Conservation (phyloP, 2,329 filamentous ascomycete species). For the Fusarium nisikadoi region DNA sequence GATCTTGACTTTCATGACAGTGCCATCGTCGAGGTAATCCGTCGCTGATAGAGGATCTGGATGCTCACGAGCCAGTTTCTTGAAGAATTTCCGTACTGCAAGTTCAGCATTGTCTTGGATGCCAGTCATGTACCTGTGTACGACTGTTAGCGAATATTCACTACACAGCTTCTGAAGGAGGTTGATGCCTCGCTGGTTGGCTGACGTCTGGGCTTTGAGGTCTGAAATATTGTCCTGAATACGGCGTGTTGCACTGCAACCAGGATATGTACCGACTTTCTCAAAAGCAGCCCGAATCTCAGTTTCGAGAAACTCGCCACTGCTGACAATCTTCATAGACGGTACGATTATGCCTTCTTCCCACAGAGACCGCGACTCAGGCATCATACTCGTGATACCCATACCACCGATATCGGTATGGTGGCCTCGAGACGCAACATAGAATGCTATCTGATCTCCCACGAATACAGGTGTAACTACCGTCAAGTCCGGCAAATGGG, state of each 20-base stretch:
- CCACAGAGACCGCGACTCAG: conserved; percentile 41
- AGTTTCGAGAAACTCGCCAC: conserved; percentile 50
- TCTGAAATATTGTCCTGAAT: conserved; percentile 57
- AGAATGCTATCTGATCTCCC: conserved; percentile 49
- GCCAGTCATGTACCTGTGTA: conserved; percentile 52
- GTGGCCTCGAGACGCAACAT: conserved; percentile 49
- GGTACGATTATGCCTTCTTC: conserved; percentile 56
- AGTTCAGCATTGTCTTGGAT: conserved; percentile 52
- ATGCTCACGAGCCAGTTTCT: conserved; percentile 58
- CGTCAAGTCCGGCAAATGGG: conserved; percentile 55
- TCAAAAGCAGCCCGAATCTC: conserved; percentile 47
- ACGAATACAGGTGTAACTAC: conserved; percentile 55
- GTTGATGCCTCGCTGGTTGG: conserved; percentile 54
- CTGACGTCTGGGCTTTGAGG: conserved; percentile 56
- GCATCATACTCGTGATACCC: conserved; percentile 12
- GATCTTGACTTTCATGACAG: conserved; percentile 47
- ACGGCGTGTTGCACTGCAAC: conserved; percentile 51
- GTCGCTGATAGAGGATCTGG: conserved; percentile 39
- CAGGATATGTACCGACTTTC: conserved; percentile 49
- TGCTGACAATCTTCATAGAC: conserved; percentile 52
- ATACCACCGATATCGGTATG: conserved; percentile 50
- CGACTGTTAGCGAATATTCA: conserved; percentile 47
- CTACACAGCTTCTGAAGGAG: conserved; percentile 48
- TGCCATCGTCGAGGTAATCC: conserved; percentile 53
- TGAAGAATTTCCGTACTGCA: conserved; percentile 48